phyloP scores from a whole-genome alignment of 495 filamentous ascomycete genomes.

The Trichoderma parareesei region DNA sequence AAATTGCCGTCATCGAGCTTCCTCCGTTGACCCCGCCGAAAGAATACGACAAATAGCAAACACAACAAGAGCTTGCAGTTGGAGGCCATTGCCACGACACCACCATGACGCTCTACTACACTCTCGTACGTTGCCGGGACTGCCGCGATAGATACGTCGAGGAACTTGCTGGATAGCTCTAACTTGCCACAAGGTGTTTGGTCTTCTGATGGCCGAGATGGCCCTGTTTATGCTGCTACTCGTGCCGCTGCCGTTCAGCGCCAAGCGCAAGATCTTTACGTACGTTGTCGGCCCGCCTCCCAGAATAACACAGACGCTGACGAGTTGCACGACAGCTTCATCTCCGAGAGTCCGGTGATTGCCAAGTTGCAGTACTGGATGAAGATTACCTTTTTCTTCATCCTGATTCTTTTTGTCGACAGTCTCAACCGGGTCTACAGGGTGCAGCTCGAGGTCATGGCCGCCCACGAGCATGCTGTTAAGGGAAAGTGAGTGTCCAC shows the following conservation, averaged over 20 bases:
- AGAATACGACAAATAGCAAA: background rate
- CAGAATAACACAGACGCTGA: background rate
- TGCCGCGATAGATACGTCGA: background rate
- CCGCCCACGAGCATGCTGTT: slow-evolving; percentile 40
- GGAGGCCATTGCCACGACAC: slow-evolving; percentile 7
- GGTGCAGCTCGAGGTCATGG: slow-evolving; percentile 78
- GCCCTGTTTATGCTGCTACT: slow-evolving; percentile 83
- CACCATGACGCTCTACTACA: slow-evolving; percentile 97
- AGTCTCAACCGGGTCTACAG: slow-evolving; percentile 98
- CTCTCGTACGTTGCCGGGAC: slow-evolving; percentile 58
- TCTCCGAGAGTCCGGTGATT: slow-evolving; percentile 71
- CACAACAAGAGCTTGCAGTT: background rate
- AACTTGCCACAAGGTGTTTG: slow-evolving; percentile 63
- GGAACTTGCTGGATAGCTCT: background rate
- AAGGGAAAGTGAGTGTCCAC: background rate
- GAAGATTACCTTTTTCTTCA: slow-evolving; percentile 97
- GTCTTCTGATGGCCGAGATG: slow-evolving; percentile 91
- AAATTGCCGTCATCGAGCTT: background rate
- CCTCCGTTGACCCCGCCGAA: background rate
- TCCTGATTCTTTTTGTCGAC: slow-evolving; percentile 94
- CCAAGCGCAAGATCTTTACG: slow-evolving; percentile 83
- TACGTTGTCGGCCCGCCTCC: slow-evolving; percentile 34
- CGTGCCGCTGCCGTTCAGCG: slow-evolving; percentile 78
- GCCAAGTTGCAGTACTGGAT: slow-evolving; percentile 44
- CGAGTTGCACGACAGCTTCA: slow-evolving; percentile 33